Evolutionary conservation across 2,329 filamentous ascomycete species (phyloP).

Genomic region (Neonectria magnoliae): DNA sequence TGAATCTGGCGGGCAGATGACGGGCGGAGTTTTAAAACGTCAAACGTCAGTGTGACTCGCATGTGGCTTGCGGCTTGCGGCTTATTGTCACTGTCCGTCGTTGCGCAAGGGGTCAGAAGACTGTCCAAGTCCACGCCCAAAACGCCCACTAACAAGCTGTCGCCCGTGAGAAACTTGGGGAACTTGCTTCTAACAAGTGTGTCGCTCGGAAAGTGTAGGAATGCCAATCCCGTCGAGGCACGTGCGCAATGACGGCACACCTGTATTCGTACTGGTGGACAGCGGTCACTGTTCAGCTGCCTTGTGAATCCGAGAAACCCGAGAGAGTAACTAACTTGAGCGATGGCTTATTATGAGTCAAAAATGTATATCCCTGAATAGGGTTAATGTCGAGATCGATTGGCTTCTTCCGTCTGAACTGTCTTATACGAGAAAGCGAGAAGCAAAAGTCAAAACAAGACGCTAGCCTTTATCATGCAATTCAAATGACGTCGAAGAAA

Average conservation of each 20-base stretch:
- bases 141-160: conserved; percentile 3
- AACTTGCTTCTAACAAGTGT: neutral
- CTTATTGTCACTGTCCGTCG: neutral
- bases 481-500: conserved; percentile 5
- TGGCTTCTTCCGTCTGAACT: neutral
- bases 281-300: neutral
- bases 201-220: conserved; percentile 5
- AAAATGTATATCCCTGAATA: neutral
- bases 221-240: neutral
- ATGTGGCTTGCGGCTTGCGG: conserved; percentile 5
- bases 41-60: conserved; percentile 2
- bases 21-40: conserved; percentile 1
- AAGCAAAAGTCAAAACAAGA: neutral
- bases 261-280: neutral
- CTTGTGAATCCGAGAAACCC: neutral
- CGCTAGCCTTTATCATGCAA: neutral
- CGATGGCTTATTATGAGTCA: conserved; percentile 17
- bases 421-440: conserved; percentile 1
- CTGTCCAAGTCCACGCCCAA: neutral
- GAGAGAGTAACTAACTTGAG: conserved; percentile 6
- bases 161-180: neutral
- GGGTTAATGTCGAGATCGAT: neutral
- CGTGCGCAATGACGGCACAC: neutral
- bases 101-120: conserved; percentile 6
- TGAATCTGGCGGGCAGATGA: neutral